Conservation (phyloP, 2,329 filamentous ascomycete genomes). For the Scedosporium aurantiacum region DNA sequence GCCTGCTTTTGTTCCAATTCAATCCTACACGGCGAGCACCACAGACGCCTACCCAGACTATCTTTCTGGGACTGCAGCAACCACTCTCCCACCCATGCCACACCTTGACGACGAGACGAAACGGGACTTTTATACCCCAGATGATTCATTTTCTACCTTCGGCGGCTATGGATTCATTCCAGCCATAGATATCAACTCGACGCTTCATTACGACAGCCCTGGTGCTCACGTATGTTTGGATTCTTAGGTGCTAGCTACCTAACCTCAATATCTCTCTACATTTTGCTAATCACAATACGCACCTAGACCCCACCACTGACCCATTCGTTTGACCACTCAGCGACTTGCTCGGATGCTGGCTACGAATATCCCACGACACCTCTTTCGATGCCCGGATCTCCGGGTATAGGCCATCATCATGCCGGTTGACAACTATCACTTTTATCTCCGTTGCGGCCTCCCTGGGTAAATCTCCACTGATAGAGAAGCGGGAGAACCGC, state of each 20-base stretch:
- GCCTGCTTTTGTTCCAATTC: conserved; percentile 44
- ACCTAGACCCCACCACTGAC: conserved; percentile 65
- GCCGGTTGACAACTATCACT: neutral
- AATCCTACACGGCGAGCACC: conserved; percentile 40
- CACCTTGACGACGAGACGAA: conserved; percentile 56
- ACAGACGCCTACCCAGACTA: conserved; percentile 46
- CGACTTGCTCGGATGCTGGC: conserved; percentile 48
- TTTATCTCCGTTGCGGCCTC: no score
- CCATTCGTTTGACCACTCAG: conserved; percentile 60
- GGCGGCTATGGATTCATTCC: conserved; percentile 57
- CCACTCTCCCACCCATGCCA: conserved; percentile 53
- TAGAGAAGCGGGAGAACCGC: no score
- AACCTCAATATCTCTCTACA: neutral
- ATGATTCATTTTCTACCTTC: conserved; percentile 52
- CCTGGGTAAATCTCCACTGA: no score
- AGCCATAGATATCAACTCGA: conserved; percentile 50
- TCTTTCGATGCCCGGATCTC: conserved; percentile 61
- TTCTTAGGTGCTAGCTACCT: neutral
- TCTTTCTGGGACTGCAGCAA: conserved; percentile 41
- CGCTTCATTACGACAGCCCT: conserved; percentile 54
- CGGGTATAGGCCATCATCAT: conserved; percentile 35
- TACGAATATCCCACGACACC: conserved; percentile 61
- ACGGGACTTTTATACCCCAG: conserved; percentile 47
- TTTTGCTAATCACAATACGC: neutral
- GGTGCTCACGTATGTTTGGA: conserved; percentile 61